Conservation (phyloP, 1,139 yeast species). For the Yamadazyma atlantica region DNA sequence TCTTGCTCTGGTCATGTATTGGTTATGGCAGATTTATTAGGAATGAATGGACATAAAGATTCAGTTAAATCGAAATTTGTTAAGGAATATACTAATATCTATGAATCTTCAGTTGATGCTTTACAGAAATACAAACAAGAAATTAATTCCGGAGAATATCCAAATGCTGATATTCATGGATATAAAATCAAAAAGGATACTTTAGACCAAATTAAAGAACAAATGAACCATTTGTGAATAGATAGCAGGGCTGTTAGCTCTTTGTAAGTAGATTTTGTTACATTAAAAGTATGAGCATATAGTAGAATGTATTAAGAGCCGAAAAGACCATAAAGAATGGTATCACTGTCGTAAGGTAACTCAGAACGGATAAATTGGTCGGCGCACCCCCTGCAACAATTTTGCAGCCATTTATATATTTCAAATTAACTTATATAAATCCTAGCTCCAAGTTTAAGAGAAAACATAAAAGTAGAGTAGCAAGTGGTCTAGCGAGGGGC, state of each 20-base stretch:
- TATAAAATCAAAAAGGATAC: slow-evolving; percentile 71
- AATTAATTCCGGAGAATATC: slow-evolving; percentile 56
- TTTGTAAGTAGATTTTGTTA: not conserved
- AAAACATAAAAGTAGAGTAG: too few species aligned
- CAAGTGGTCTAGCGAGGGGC: too few species aligned
- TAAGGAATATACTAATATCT: slow-evolving; percentile 60
- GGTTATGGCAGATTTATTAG: slow-evolving; percentile 82
- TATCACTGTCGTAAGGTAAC: too few species aligned
- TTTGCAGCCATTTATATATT: too few species aligned
- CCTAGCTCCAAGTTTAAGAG: too few species aligned
- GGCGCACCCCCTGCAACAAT: too few species aligned
- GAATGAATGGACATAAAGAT: slow-evolving; percentile 60
- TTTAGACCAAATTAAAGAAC: slow-evolving; percentile 45
- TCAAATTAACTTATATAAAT: too few species aligned
- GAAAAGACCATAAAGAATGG: too few species aligned
- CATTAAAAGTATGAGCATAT: not conserved
- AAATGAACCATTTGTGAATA: too few species aligned
- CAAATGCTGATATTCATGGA: slow-evolving; percentile 61
- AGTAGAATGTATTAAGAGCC: too few species aligned
- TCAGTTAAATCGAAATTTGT: slow-evolving; percentile 67
- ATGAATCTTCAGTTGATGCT: slow-evolving; percentile 51
- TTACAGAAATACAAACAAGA: slow-evolving; percentile 57
- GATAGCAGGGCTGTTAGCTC: too few species aligned
- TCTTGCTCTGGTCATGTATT: slow-evolving; percentile 85
- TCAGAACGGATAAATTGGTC: too few species aligned